Evolutionary conservation across 2,329 filamentous ascomycete species (phyloP).

Genomic region (Huntiella abstrusa): DNA sequence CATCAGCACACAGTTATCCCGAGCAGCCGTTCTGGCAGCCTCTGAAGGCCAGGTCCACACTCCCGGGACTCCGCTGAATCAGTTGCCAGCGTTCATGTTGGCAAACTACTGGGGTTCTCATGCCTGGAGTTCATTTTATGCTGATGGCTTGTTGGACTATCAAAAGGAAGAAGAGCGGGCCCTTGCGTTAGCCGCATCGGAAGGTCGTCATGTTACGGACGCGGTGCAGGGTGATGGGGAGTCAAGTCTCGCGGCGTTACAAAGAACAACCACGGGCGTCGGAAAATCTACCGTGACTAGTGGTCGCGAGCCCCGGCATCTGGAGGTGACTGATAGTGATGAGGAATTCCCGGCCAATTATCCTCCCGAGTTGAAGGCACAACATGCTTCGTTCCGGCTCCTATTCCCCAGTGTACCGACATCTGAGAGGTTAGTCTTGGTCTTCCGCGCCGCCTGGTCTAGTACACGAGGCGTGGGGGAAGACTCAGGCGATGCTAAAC

Average conservation of each 20-base stretch:
- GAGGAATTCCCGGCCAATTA: slow-evolving; percentile 55
- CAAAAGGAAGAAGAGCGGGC: slow-evolving; percentile 9
- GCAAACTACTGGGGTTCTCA: slow-evolving; percentile 88
- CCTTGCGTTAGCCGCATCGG: slow-evolving; percentile 7
- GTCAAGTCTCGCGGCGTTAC: slow-evolving; percentile 7
- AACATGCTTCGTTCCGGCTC: slow-evolving; percentile 84
- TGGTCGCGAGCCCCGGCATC: neutral
- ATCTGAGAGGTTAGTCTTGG: slow-evolving; percentile 69
- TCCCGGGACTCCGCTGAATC: slow-evolving; percentile 36
- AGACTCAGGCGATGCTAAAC: slow-evolving; percentile 7
- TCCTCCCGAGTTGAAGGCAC: slow-evolving; percentile 60
- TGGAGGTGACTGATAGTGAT: slow-evolving; percentile 17
- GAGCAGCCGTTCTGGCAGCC: slow-evolving; percentile 62
- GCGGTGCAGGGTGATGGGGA: neutral
- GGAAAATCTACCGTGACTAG: slow-evolving; percentile 9
- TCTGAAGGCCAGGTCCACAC: slow-evolving; percentile 52
- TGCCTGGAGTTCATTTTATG: slow-evolving; percentile 40
- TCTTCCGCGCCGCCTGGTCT: slow-evolving; percentile 80
- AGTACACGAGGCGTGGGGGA: slow-evolving; percentile 27
- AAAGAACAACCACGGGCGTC: slow-evolving; percentile 11
- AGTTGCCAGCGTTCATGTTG: slow-evolving; percentile 67
- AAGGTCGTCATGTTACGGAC: slow-evolving; percentile 8
- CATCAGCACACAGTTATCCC: slow-evolving; percentile 68
- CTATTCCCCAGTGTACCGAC: slow-evolving; percentile 66
- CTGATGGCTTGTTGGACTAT: slow-evolving; percentile 13